These are phyloP conservation scores for Diaporthe ilicicola DNA, from an alignment of 2,329 filamentous ascomycete genomes.

Conservation along the genomic window DNA sequence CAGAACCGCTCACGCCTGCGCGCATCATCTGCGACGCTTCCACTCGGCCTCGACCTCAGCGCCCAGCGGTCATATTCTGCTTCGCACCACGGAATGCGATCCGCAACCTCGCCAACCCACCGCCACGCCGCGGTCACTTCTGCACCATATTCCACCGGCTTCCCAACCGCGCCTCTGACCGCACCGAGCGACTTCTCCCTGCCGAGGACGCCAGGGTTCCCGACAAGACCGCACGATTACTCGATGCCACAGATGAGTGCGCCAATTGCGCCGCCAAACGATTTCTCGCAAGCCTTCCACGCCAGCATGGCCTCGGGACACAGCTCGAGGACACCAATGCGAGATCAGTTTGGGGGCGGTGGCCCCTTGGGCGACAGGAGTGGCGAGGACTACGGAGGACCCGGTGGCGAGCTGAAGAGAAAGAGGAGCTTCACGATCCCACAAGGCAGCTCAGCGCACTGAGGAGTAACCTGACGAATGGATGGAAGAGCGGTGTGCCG, in stretches of 20 bases:
- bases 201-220: slow-evolving; percentile 51
- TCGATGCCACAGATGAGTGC: slow-evolving; percentile 64
- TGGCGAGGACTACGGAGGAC: slow-evolving; percentile 41
- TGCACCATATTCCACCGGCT: slow-evolving; percentile 58
- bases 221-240: slow-evolving; percentile 53
- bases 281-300: slow-evolving; percentile 60
- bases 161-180: slow-evolving; percentile 62
- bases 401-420: slow-evolving; percentile 44
- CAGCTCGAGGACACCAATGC: slow-evolving; percentile 52
- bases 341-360: slow-evolving; percentile 53
- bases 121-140: slow-evolving; percentile 47
- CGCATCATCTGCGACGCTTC: slow-evolving; percentile 57
- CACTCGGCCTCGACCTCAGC: slow-evolving; percentile 54
- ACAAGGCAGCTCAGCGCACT: slow-evolving; percentile 28
- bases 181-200: slow-evolving; percentile 63
- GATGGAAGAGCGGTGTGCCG: not conserved
- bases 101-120: slow-evolving; percentile 46
- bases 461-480: not conserved
- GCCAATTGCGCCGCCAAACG: slow-evolving; percentile 60
- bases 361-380: slow-evolving; percentile 37
- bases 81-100: slow-evolving; percentile 38
- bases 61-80: slow-evolving; percentile 50
- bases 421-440: slow-evolving; percentile 48
- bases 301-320: slow-evolving; percentile 48
- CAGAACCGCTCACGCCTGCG: slow-evolving; percentile 57